phyloP scores from a whole-genome alignment of 106 monocot genomes.

The Apostasia ramifera region DNA sequence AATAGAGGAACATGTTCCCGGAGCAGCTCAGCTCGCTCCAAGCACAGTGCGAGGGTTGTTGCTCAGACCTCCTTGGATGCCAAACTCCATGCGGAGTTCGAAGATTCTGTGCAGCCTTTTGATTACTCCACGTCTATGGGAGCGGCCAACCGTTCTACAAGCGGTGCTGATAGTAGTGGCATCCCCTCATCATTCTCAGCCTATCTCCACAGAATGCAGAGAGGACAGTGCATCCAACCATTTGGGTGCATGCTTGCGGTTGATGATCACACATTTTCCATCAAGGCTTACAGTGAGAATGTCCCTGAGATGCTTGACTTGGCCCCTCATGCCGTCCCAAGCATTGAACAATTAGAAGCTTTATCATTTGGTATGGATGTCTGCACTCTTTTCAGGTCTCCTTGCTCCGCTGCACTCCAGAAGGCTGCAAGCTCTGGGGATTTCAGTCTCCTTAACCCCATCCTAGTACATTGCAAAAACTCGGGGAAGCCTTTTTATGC shows the following conservation, averaged over 20 bases:
- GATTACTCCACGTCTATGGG: conserved; percentile 45
- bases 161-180: conserved; percentile 11
- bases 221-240: conserved; percentile 66
- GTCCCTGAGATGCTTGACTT: conserved; percentile 83
- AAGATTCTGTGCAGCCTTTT: conserved; percentile 38
- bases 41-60: conserved; percentile 47
- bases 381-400: conserved; percentile 48
- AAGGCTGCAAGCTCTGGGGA: conserved; percentile 69
- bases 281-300: conserved; percentile 82
- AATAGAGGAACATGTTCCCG: conserved; percentile 40
- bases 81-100: conserved; percentile 64
- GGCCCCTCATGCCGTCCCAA: conserved; percentile 73
- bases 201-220: conserved; percentile 66
- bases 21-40: conserved; percentile 49
- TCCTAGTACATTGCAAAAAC: conserved; percentile 62
- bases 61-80: conserved; percentile 65
- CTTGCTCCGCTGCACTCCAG: conserved; percentile 44
- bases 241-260: conserved; percentile 78
- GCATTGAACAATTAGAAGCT: conserved; percentile 62
- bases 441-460: conserved; percentile 69
- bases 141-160: conserved; percentile 14
- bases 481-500: conserved; percentile 91
- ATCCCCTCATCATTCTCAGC: conserved; percentile 40
- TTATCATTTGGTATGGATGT: conserved; percentile 57
- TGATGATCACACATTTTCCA: conserved; percentile 34